These are phyloP conservation scores for Aspergillus taichungensis DNA, from an alignment of 495 filamentous ascomycete species.

Conservation along the genomic window DNA sequence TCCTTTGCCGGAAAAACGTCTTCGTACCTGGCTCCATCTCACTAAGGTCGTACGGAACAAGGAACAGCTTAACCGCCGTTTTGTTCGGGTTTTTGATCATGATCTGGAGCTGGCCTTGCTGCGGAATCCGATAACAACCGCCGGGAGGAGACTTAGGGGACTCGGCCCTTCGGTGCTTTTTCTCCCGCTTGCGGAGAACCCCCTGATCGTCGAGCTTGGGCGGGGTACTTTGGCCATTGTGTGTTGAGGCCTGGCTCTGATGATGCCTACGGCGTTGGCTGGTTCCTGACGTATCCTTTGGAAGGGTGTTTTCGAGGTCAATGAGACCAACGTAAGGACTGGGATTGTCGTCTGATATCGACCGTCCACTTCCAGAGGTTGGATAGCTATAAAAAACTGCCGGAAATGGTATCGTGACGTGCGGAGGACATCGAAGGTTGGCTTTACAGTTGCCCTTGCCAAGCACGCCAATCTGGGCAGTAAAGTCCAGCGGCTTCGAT, in stretches of 20 bases:
- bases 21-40: slow-evolving; percentile 95
- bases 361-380: slow-evolving; percentile 51
- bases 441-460: slow-evolving; percentile 86
- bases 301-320: slow-evolving; percentile 75
- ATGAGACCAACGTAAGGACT: slow-evolving; percentile 95
- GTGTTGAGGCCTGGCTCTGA: slow-evolving; percentile 34
- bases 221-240: slow-evolving; percentile 5
- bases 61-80: slow-evolving; percentile 89
- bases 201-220: slow-evolving; percentile 14
- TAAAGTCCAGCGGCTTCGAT: slow-evolving; percentile 86
- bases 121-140: slow-evolving; percentile 89
- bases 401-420: slow-evolving; percentile 88
- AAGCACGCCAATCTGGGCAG: slow-evolving; percentile 91
- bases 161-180: slow-evolving; percentile 52
- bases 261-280: slow-evolving; percentile 36
- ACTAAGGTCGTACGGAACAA: slow-evolving; percentile 89
- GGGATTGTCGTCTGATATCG: slow-evolving; percentile 66
- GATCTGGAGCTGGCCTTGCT: slow-evolving; percentile 92
- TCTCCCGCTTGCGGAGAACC: slow-evolving; percentile 31
- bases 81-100: slow-evolving; percentile 97
- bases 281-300: slow-evolving; percentile 33
- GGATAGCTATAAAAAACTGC: slow-evolving; percentile 95
- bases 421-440: slow-evolving; percentile 75
- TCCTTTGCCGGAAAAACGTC: slow-evolving; percentile 92
- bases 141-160: slow-evolving; percentile 67